A percentile compares a stretch with the other conserved stretches of the same genome.
phyloP scores from a whole-genome alignment of 2,329 filamentous ascomycete genomes.

The Colletotrichum salicis region DNA sequence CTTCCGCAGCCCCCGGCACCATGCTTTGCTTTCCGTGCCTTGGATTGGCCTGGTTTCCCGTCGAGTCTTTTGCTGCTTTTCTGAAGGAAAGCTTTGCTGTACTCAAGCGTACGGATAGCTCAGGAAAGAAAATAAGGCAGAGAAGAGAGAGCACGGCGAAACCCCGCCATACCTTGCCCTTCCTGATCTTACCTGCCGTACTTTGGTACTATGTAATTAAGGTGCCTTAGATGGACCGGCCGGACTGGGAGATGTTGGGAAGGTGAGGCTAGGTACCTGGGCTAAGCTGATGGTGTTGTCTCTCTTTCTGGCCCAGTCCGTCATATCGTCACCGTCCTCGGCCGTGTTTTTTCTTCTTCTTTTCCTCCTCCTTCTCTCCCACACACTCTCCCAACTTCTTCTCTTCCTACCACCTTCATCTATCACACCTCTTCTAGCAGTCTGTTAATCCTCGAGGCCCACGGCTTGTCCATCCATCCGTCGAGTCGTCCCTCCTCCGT shows the following conservation, averaged over 20 bases:
- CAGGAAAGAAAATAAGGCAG: background rate
- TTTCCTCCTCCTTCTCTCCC: background rate
- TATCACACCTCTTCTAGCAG: background rate
- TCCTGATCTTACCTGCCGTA: background rate
- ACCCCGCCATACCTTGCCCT: background rate
- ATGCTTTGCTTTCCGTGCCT: background rate
- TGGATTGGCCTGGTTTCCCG: background rate
- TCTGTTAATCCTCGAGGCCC: background rate
- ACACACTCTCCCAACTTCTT: background rate
- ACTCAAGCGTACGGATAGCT: background rate
- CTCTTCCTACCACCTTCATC: background rate
- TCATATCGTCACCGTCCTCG: conserved; percentile 19
- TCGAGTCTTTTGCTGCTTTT: background rate
- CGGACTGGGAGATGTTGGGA: background rate
- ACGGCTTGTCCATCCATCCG: background rate
- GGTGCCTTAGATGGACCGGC: background rate
- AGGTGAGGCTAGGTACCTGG: background rate
- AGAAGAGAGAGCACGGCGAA: background rate
- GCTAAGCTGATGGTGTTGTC: background rate
- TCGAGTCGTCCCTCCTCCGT: background rate
- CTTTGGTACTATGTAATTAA: background rate
- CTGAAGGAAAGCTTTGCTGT: conserved; percentile 1
- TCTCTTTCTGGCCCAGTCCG: background rate
- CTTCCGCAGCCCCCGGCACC: background rate
- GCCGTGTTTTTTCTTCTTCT: conserved; percentile 1